phyloP scores from a whole-genome alignment of 768 basidiomycete species.

The Solioccasus polychromus region DNA sequence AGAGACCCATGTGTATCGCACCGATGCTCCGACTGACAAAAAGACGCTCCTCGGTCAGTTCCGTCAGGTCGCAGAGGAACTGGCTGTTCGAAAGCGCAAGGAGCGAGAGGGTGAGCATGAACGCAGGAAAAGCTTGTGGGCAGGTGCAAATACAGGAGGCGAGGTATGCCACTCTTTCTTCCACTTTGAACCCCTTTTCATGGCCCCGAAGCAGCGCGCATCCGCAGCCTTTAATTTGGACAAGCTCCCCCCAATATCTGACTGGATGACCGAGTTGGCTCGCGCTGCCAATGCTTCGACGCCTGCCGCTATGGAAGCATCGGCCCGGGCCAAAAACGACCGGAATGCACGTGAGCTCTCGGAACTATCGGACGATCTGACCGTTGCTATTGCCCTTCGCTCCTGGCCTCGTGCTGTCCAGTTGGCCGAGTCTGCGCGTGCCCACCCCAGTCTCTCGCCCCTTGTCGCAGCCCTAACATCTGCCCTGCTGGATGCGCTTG shows the following conservation, averaged over 20 bases:
- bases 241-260: constrained; percentile 60
- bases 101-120: constrained; percentile 94
- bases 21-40: constrained; percentile 80
- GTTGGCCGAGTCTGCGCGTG: constrained; percentile 80
- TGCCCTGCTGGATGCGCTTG: constrained; percentile 70
- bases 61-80: constrained; percentile 89
- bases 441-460: constrained; percentile 57
- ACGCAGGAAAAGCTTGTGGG: constrained; percentile 75
- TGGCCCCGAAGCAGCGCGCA: constrained; percentile 24
- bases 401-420: constrained; percentile 87
- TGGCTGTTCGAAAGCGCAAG: constrained; percentile 83
- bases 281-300: constrained; percentile 44
- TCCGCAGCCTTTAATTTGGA: constrained; percentile 35
- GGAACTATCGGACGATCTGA: constrained; percentile 89
- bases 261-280: constrained; percentile 74
- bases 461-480: constrained; percentile 67
- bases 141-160: constrained; percentile 39
- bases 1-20: constrained; percentile 92
- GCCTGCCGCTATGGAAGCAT: constrained; percentile 32
- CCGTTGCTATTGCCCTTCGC: constrained; percentile 85
- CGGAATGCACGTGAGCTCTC: constrained; percentile 83
- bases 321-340: constrained; percentile 72
- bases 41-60: constrained; percentile 81
- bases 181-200: background rate
- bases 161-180: constrained; percentile 35